These are phyloP conservation scores for Sutorius australiensis DNA, from an alignment of 768 basidiomycete species.

Conservation along the genomic window DNA sequence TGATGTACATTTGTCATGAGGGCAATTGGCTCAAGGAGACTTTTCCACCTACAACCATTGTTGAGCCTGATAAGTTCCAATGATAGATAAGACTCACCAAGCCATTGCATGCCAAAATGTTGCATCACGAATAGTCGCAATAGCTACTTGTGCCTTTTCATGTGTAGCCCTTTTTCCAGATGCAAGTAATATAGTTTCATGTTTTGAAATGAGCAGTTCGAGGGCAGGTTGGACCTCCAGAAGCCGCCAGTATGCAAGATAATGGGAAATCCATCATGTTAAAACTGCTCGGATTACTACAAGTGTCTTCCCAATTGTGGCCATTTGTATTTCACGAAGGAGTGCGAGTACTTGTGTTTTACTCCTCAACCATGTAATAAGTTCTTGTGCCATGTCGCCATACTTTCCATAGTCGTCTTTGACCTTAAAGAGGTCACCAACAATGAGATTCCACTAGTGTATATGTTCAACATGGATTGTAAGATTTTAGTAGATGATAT, in stretches of 20 bases:
- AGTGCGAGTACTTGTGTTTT: conserved; percentile 34
- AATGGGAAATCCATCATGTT: background rate
- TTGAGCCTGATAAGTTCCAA: too few species aligned
- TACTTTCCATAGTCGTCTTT: conserved; percentile 19
- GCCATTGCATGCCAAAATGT: background rate
- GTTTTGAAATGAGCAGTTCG: too few species aligned
- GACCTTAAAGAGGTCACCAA: conserved; percentile 36
- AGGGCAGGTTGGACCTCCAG: background rate
- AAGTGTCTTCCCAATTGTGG: background rate
- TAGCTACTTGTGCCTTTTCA: background rate
- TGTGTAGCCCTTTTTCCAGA: background rate
- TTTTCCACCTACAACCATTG: background rate
- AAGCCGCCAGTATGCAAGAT: background rate
- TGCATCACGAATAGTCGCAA: background rate
- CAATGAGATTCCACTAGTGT: conserved; percentile 38
- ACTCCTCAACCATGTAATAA: conserved; percentile 38
- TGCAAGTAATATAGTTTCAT: background rate
- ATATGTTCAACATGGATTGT: too few species aligned
- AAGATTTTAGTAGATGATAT: too few species aligned
- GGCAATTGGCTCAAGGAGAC: background rate
- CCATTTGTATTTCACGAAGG: conserved; percentile 21
- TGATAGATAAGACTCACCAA: too few species aligned
- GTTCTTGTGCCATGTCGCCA: conserved; percentile 26
- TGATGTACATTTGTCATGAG: background rate
- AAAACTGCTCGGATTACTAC: background rate